These are phyloP conservation scores for Penicillium psychrofluorescens DNA, from an alignment of 495 filamentous ascomycete species.

Conservation along the genomic window DNA sequence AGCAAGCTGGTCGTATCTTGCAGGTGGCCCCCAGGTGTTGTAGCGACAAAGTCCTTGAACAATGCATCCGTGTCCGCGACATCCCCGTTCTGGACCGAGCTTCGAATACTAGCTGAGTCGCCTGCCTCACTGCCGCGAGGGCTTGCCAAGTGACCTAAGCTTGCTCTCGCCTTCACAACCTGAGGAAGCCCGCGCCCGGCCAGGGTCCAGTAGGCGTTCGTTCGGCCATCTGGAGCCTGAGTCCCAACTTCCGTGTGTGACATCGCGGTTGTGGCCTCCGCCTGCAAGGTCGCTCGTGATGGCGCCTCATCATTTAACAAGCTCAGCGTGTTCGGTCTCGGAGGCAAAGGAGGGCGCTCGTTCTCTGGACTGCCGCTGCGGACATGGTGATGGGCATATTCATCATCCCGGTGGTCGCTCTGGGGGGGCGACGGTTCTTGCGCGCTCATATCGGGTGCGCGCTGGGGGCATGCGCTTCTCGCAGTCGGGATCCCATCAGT, in stretches of 20 bases:
- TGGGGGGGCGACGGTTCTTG: background rate
- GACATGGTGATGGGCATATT: background rate
- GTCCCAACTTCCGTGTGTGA: constrained; percentile 71
- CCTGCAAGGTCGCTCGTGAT: constrained; percentile 47
- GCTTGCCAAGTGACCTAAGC: constrained; percentile 39
- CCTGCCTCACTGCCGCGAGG: constrained; percentile 56
- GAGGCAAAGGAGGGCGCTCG: constrained; percentile 58
- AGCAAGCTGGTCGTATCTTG: constrained; percentile 27
- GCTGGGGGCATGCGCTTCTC: constrained; percentile 17
- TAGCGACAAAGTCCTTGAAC: constrained; percentile 56
- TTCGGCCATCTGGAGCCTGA: constrained; percentile 60
- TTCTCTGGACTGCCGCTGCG: constrained; percentile 31
- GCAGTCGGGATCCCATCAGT: constrained; percentile 4
- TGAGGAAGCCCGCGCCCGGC: constrained; percentile 27
- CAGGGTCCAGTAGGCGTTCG: constrained; percentile 50
- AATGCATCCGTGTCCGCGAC: constrained; percentile 75
- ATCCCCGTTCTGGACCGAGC: constrained; percentile 69
- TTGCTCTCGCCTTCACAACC: constrained; percentile 31
- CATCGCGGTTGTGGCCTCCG: constrained; percentile 75
- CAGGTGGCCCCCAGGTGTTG: constrained; percentile 11
- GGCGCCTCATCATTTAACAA: constrained; percentile 32
- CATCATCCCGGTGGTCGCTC: background rate
- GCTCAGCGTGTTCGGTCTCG: constrained; percentile 48
- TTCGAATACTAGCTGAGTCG: constrained; percentile 78
- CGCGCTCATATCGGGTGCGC: constrained; percentile 9